Evolutionary conservation across 306 rosid genomes (phyloP), one percentile per base, ranked within the genome.

Genomic region (Pterocarpus macrocarpus): DNA sequence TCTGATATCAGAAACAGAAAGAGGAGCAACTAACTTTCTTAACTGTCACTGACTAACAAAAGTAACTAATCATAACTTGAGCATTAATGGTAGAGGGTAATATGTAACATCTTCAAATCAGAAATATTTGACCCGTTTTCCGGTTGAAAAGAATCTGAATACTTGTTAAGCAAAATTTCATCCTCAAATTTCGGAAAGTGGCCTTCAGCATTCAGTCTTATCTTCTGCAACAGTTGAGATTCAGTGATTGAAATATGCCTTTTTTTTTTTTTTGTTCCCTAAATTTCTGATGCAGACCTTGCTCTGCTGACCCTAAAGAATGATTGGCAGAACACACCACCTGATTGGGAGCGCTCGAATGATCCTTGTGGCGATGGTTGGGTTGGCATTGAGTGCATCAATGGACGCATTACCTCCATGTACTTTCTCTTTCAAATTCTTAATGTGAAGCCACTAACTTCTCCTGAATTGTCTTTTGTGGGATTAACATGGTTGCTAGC

Each of bases 291-390:
- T 81, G 86, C 75, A 86, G 91, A 2, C 70, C 10, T 0, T 10
- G 86, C 79, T 41, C 41, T 88, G 61, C 34, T 1, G 30, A 22
- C 81, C 81, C 33, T 88, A 30, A 61, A 7, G 75, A 30, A 7
- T 8, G 75, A 14, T 1, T 78, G 81, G 85, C 15, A 75, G 68
- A 78, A 81, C 75, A 45, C 30, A 1, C 90, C 89, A 7, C 73
- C 58, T 1, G 68, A 55, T 76, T 88, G 91, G 91, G 78, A 5
- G 14, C 74, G 67, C 30, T 47, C 80, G 14, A 11, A 83, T 3
- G 75, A 88, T 84, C 88, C 89, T 71, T 86, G 88, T 41, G 87
- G 73, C 32, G 82, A 39, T 45, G 16, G 11, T 22, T 88, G 91
- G 91, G 81, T 13, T 0, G 89, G 88, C 55, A 86, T 88, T 76